Conservation (phyloP, 768 basidiomycete genomes). For the Suillus spraguei region DNA sequence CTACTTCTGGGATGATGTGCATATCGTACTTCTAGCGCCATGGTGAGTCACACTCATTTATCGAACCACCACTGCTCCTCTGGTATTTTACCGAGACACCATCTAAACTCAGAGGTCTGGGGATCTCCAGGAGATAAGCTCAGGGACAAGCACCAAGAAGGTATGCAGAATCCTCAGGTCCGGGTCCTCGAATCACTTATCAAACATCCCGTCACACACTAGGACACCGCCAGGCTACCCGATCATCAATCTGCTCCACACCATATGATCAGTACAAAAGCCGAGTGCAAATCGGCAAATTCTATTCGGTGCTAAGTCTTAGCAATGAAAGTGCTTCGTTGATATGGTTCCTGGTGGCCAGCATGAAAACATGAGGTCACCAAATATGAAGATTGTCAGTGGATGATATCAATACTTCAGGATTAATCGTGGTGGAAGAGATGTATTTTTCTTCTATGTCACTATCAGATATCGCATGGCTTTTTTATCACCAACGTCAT, state of each 20-base stretch:
- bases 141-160: conserved; percentile 5
- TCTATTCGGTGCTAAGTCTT: background rate
- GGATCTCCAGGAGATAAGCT: conserved; percentile 8
- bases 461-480: conserved; percentile 1
- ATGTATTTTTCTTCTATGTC: background rate
- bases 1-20: background rate
- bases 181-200: background rate
- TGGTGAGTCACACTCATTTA: background rate
- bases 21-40: background rate
- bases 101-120: background rate
- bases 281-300: background rate
- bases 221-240: conserved; percentile 2
- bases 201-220: background rate
- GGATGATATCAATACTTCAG: background rate
- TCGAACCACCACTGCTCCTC: background rate
- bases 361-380: conserved; percentile 2
- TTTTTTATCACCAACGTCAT: background rate
- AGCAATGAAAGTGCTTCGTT: background rate
- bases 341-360: conserved; percentile 7
- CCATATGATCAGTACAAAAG: background rate
- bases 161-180: background rate
- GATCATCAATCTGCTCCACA: conserved; percentile 9
- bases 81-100: background rate
- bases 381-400: background rate
- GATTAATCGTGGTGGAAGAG: background rate